These are phyloP conservation scores for Sinapis alba DNA, from an alignment of 441 rosid genomes.

Conservation along the genomic window DNA sequence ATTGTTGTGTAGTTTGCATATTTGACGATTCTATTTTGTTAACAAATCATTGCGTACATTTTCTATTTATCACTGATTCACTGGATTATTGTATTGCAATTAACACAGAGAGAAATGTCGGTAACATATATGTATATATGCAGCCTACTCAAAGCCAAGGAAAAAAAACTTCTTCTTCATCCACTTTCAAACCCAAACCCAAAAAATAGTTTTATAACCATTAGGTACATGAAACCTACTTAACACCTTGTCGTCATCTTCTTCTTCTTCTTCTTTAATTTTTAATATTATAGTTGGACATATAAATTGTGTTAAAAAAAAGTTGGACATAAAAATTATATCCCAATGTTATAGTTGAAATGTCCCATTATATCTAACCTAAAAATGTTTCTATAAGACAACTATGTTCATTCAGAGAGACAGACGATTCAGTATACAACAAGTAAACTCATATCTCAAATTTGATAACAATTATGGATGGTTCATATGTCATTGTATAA, in stretches of 20 bases:
- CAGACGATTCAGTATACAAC: constrained; percentile 20
- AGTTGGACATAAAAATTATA: too few relatives aligned
- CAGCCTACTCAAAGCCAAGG: constrained; percentile 4
- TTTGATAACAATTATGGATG: constrained; percentile 24
- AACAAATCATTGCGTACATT: not conserved
- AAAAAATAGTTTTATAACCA: not conserved
- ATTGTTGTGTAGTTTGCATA: not conserved
- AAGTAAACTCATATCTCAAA: constrained; percentile 18
- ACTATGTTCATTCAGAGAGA: not conserved
- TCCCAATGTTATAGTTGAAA: constrained; percentile 24
- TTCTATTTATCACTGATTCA: not conserved
- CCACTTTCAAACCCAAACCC: not conserved
- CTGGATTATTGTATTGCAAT: not conserved
- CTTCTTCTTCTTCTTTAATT: not conserved
- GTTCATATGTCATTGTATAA: constrained; percentile 31
- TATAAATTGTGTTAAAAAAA: too few relatives aligned
- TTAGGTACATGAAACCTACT: constrained; percentile 8
- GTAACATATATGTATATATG: not conserved
- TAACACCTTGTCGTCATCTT: constrained; percentile 4
- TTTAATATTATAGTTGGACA: not conserved
- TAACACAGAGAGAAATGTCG: constrained; percentile 25
- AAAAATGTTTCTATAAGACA: not conserved
- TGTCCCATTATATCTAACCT: not conserved
- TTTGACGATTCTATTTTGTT: not conserved
- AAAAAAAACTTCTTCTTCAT: not conserved